Conservation (phyloP, 2,329 filamentous ascomycete species). For the Colletotrichum eleusines region DNA sequence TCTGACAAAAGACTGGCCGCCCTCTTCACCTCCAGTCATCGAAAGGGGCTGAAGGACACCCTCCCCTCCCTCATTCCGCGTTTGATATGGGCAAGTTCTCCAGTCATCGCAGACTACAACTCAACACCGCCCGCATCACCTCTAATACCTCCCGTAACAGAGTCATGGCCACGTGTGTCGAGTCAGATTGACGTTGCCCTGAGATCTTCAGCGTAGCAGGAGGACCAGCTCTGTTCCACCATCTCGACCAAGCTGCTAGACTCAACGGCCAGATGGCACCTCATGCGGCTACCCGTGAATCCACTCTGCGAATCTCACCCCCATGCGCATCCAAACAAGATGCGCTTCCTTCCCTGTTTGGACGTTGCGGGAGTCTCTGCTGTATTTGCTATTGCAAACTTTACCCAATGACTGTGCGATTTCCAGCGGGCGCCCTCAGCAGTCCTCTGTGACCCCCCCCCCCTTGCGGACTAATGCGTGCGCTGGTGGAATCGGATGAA, state of each 20-base stretch:
- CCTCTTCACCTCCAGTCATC: not conserved
- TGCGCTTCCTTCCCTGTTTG: conserved; percentile 54
- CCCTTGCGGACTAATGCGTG: conserved; percentile 52
- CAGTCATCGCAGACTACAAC: not conserved
- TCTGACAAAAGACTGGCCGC: conserved; percentile 37
- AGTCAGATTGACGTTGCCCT: conserved; percentile 56
- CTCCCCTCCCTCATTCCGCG: not conserved
- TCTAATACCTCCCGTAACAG: not conserved
- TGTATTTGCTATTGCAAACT: conserved; percentile 59
- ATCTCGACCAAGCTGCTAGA: conserved; percentile 46
- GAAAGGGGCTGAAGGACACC: conserved; percentile 4
- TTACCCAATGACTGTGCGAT: conserved; percentile 47
- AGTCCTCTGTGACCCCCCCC: conserved; percentile 55
- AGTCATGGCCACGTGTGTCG: conserved; percentile 63
- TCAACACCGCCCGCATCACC: conserved; percentile 16
- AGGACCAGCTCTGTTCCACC: conserved; percentile 60
- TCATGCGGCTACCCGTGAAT: conserved; percentile 61
- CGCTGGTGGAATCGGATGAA: conserved; percentile 55
- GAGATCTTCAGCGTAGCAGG: conserved; percentile 38
- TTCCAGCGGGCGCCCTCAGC: conserved; percentile 53
- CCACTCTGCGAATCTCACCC: conserved; percentile 26
- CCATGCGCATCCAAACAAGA: conserved; percentile 41
- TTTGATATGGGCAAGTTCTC: conserved; percentile 3
- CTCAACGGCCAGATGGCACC: conserved; percentile 52
- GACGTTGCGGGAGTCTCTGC: conserved; percentile 49